Conservation (phyloP, 805 yeast genomes). For the Metahyphopichia silvanorum region DNA sequence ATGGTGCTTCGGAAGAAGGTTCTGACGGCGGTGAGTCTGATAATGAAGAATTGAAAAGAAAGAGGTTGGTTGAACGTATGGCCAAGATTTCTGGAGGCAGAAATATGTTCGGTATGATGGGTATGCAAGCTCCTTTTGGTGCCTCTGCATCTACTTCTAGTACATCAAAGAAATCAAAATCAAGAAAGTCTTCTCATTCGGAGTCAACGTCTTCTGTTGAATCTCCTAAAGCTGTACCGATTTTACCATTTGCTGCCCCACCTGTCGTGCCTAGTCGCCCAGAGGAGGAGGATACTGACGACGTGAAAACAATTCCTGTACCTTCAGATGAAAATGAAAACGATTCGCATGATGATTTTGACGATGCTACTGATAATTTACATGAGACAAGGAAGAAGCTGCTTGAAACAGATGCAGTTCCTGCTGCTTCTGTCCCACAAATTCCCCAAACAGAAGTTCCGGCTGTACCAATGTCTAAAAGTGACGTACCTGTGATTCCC, state of each 20-base stretch:
- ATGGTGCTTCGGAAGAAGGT: conserved; percentile 35
- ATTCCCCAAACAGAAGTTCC: background rate
- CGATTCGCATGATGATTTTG: background rate
- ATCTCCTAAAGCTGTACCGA: conserved; percentile 43
- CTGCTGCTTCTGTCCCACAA: background rate
- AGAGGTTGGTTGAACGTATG: conserved; percentile 85
- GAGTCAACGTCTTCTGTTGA: conserved; percentile 4
- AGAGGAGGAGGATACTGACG: background rate
- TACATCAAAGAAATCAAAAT: conserved; percentile 6
- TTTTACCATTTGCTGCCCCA: conserved; percentile 51
- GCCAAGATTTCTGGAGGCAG: conserved; percentile 91
- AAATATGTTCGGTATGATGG: conserved; percentile 75
- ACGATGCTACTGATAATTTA: conserved; percentile 3
- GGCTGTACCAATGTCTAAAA: background rate
- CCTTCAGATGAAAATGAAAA: conserved; percentile 11
- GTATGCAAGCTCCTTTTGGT: conserved; percentile 43
- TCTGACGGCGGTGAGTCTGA: conserved; percentile 62
- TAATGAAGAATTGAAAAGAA: conserved; percentile 71
- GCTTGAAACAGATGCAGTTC: background rate
- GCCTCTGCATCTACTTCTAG: conserved; percentile 9
- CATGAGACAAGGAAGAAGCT: background rate
- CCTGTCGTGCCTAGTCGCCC: conserved; percentile 16
- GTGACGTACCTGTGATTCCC: conserved; percentile 4
- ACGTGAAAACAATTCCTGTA: conserved; percentile 4
- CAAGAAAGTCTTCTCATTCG: conserved; percentile 4